Conservation (phyloP, 2,329 filamentous ascomycete species). For the Juglanconis juglandina region DNA sequence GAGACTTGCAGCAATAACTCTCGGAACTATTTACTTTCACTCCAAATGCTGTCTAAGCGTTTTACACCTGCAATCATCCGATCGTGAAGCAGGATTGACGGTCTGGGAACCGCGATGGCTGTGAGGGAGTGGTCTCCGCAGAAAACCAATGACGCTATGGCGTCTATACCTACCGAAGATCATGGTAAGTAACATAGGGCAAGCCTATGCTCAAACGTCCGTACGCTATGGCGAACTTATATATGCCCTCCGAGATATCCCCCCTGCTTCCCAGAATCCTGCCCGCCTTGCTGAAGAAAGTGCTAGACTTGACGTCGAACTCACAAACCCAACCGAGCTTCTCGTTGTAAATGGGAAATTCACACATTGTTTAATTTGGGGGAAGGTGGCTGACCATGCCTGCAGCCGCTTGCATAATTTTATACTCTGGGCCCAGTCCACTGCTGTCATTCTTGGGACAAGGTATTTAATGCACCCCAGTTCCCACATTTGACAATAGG, state of each 20-base stretch:
- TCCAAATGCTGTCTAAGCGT: no score
- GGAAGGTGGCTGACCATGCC: no score
- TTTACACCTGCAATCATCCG: not conserved
- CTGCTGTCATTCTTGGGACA: no score
- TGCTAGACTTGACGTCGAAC: not conserved
- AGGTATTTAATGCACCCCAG: no score
- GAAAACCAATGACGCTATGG: no score
- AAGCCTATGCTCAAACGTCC: conserved; percentile 5
- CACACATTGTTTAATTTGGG: no score
- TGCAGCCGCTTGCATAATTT: no score
- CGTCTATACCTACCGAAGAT: no score
- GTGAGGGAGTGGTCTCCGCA: no score
- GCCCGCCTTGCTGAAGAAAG: not conserved
- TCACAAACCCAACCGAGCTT: conserved; percentile 1
- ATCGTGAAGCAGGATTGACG: not conserved
- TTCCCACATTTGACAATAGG: no score
- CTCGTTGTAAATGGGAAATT: not conserved
- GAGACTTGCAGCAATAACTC: not conserved
- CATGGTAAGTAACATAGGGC: conserved; percentile 5
- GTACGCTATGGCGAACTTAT: conserved; percentile 7
- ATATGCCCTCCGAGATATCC: conserved; percentile 1
- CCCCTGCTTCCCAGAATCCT: not conserved
- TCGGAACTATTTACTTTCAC: not conserved
- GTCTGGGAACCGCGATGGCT: no score
- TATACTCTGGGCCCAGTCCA: no score